Base-by-base conservation (phyloP, 176 grass and related monocot genomes). In the Secale cereale region DNA sequence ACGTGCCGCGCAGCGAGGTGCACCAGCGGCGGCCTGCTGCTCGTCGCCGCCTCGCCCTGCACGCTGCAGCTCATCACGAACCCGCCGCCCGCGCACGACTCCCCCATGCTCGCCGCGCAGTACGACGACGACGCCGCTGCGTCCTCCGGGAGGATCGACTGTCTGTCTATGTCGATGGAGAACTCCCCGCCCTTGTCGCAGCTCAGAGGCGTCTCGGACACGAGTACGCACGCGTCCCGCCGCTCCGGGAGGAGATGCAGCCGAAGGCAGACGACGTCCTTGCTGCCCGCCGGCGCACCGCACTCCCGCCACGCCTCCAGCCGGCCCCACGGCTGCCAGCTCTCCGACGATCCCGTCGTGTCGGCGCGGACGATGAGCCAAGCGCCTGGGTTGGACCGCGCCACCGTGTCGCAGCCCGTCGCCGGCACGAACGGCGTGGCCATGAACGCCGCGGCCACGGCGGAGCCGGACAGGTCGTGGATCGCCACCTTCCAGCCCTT, bases 401-500 rank as follows among this genome's bases (percentile, higher is more conserved):
- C 87, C 43, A 98, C 95, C 76, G 72, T 86, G 86, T 98, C 95
- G 12, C 76, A 74, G 70, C 91, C 95, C 19, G 61, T 91, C 37
- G 95, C 94, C 30, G 95, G 85, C 52, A 95, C 95, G 80, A 98
- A 98, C n/a, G 93, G 93, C 15, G 95, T 98, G 8, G 82, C 72
- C 95, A 98, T 95, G 89, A 98, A 95, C 12, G 93, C 95, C 71
- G 93, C 89, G 1, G 95, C 95, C 0, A 93, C 87, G 12, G 91
- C 95, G 31, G 91, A 98, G 28, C 95, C 95, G 19, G 91, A 98
- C 52, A 98, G 93, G 78, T 98, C 89, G 33, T 98, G 91, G 37
- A 98, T 85, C 80, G 87, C 86, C 70, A 98, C 91, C 77, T 98
- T 98, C 95, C 95, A 95, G 3, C 89, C 95, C 81, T 98, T 98